phyloP scores from a whole-genome alignment of 2,329 filamentous ascomycete species.

The Beauveria bassiana region DNA sequence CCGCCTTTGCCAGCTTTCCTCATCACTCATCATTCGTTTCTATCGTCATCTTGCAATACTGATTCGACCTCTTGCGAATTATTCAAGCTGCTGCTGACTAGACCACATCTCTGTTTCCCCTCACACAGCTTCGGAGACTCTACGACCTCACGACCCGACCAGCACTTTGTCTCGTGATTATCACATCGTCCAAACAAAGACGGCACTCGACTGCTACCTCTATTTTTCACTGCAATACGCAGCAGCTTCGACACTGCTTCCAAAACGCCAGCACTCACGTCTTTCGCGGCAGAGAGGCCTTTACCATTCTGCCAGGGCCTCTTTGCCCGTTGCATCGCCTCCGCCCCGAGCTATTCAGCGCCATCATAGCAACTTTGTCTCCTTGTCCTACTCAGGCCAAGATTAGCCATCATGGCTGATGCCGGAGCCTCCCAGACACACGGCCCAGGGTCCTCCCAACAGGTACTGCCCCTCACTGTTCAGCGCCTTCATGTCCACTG shows the following conservation, averaged over 20 bases:
- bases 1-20: background rate
- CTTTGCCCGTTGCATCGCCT: background rate
- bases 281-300: background rate
- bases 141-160: background rate
- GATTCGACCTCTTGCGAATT: background rate
- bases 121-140: slow-evolving; percentile 1
- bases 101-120: background rate
- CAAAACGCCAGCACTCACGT: background rate
- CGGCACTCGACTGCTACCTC: background rate
- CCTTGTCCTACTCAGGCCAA: slow-evolving; percentile 9
- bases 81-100: background rate
- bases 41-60: background rate
- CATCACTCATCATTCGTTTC: background rate
- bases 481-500: background rate
- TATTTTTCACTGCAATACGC: background rate
- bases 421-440: slow-evolving; percentile 17
- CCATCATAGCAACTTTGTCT: background rate
- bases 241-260: background rate
- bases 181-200: background rate
- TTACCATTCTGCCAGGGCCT: slow-evolving; percentile 1
- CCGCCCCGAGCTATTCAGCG: background rate
- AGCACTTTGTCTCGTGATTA: background rate
- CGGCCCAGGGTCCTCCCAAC: slow-evolving; percentile 8
- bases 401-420: slow-evolving; percentile 20
- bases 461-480: slow-evolving; percentile 9